These are phyloP conservation scores for Ceratorhiza oryzae-sativae DNA, from an alignment of 1,284 basidiomycete genomes.

Conservation along the genomic window DNA sequence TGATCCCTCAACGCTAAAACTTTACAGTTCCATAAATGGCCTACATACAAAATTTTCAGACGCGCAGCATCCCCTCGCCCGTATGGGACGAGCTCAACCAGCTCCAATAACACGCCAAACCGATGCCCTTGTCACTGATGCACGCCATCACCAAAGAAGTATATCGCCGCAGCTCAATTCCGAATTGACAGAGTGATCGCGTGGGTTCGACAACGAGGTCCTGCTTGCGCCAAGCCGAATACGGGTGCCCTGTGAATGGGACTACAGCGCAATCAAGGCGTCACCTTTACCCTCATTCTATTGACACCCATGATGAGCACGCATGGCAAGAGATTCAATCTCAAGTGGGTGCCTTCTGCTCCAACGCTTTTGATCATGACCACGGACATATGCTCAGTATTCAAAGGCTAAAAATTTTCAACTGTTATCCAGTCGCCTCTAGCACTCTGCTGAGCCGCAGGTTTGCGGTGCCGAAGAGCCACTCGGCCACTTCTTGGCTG, in stretches of 20 bases:
- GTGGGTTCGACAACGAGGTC: constrained; percentile 37
- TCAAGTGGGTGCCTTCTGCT: constrained; percentile 7
- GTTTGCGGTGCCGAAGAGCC: constrained; percentile 26
- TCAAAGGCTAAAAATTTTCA: constrained; percentile 6
- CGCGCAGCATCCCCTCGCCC: neutral
- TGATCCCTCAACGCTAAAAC: constrained; percentile 8
- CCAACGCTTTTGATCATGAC: neutral
- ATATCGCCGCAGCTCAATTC: constrained; percentile 29
- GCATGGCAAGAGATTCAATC: neutral
- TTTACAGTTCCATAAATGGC: constrained; percentile 2
- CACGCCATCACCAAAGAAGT: constrained; percentile 12
- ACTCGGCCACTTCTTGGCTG: constrained; percentile 3
- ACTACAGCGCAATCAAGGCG: constrained; percentile 23
- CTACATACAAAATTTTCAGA: constrained; percentile 19
- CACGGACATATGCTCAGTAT: constrained; percentile 5
- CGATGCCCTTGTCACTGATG: constrained; percentile 27
- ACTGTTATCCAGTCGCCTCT: neutral
- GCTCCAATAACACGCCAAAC: constrained; percentile 25
- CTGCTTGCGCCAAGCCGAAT: constrained; percentile 25
- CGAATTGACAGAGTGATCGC: constrained; percentile 23
- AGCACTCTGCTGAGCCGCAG: neutral
- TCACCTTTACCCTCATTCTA: constrained; percentile 22
- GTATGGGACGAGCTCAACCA: neutral
- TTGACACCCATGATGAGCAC: neutral
- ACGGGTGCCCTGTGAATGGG: constrained; percentile 1